These are phyloP conservation scores for Colletotrichum sp. DNA, from an alignment of 2,329 filamentous ascomycete species.

Conservation along the genomic window DNA sequence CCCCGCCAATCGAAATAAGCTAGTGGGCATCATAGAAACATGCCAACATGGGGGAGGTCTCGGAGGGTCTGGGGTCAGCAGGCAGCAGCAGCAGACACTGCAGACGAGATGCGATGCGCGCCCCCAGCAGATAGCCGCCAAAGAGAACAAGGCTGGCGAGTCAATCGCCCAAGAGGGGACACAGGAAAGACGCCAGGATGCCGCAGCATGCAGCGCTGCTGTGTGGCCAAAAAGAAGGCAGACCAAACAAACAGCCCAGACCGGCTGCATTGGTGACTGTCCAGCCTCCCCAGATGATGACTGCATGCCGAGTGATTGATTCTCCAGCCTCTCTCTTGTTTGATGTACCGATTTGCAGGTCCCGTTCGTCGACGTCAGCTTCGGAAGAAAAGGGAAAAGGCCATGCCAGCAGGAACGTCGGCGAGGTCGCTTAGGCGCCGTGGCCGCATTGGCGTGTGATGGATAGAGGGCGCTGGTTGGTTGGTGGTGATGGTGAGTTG, in stretches of 20 bases:
- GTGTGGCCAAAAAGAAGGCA: not conserved
- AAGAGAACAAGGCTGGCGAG: not conserved
- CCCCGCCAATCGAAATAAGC: not conserved
- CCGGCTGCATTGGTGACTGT: not conserved
- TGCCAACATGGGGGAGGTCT: not conserved
- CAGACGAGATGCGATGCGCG: not conserved
- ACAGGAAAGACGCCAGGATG: not conserved
- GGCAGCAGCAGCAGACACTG: not conserved
- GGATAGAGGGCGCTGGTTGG: not conserved
- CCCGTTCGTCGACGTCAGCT: not conserved
- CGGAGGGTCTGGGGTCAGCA: not conserved
- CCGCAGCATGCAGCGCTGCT: not conserved
- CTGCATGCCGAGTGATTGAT: not conserved
- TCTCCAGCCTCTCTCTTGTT: not conserved
- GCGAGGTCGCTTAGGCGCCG: not conserved
- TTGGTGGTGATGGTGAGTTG: not conserved
- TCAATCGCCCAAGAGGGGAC: not conserved
- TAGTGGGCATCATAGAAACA: not conserved
- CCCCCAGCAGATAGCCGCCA: not conserved
- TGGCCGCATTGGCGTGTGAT: conserved; percentile 8
- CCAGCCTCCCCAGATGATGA: not conserved
- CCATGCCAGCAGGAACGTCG: not conserved
- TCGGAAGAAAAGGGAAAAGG: not conserved
- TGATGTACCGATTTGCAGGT: not conserved
- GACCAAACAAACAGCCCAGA: not conserved